A percentile compares a stretch with the other conserved stretches of the same genome.
Conservation (phyloP, 495 filamentous ascomycete species). For the Hypoxylon crocopeplum region DNA sequence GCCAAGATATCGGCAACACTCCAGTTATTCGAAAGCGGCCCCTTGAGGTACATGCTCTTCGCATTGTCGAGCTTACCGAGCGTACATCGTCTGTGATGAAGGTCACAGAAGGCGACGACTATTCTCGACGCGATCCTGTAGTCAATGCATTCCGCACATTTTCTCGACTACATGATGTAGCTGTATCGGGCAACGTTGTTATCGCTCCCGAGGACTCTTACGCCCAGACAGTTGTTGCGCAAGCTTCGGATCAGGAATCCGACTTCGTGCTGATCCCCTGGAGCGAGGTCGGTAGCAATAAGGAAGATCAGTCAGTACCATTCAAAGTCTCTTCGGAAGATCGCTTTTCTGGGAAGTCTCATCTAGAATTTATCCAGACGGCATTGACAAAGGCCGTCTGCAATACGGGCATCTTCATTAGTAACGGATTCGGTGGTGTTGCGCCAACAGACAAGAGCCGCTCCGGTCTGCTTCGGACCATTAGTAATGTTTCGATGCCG, state of each 20-base stretch:
- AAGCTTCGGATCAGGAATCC: slow-evolving; percentile 70
- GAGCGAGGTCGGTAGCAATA: slow-evolving; percentile 80
- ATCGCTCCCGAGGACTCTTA: slow-evolving; percentile 79
- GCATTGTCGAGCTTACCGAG: slow-evolving; percentile 87
- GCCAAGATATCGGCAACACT: slow-evolving; percentile 17
- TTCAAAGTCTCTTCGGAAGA: slow-evolving; percentile 49
- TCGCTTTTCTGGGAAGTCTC: slow-evolving; percentile 57
- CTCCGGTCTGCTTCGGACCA: slow-evolving; percentile 50
- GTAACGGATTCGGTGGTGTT: slow-evolving; percentile 70
- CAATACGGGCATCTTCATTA: slow-evolving; percentile 82
- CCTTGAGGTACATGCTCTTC: slow-evolving; percentile 83
- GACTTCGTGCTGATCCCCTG: slow-evolving; percentile 91
- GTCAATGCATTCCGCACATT: slow-evolving; percentile 92
- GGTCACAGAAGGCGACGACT: slow-evolving; percentile 81
- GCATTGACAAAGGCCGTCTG: slow-evolving; percentile 66
- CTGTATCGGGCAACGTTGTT: slow-evolving; percentile 79
- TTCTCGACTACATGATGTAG: slow-evolving; percentile 81
- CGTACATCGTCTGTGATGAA: slow-evolving; percentile 96
- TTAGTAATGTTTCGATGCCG: slow-evolving; percentile 66
- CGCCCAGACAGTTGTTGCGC: slow-evolving; percentile 73
- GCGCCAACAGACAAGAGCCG: slow-evolving; percentile 45
- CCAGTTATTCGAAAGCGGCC: slow-evolving; percentile 51
- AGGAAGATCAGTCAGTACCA: slow-evolving; percentile 62
- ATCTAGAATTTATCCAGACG: slow-evolving; percentile 71
- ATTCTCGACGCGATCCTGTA: slow-evolving; percentile 80